Evolutionary conservation across 2,329 filamentous ascomycete species (phyloP), one percentile per base, ranked within the genome.

Genomic region (Aschersonia sp.): DNA sequence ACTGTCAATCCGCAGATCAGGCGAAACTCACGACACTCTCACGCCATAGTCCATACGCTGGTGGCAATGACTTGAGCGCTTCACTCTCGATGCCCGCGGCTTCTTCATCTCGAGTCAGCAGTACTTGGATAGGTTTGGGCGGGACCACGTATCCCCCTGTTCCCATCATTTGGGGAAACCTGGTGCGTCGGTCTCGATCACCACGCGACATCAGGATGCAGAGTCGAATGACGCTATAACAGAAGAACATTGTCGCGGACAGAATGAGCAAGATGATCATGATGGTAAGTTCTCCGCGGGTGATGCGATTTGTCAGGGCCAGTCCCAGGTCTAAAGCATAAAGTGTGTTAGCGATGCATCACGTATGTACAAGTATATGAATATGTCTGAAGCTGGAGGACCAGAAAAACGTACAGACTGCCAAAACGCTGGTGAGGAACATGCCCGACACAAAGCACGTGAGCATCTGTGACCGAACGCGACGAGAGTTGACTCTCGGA

Each of bases 1-100:
- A 38, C 12, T 38, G 35, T 38, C 35, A 12, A 38, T 7, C 3
- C 35, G 7, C 4, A 9, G 7, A 38, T 38, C 2, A 2, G 7
- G 7, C 35, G 12, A 38, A 10, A 79, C 82, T 63, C 74, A 86
- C 82, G 64, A 92, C 85, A 58, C 84, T 91, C 62, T 82, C 81
- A 47, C 87, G 74, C 85, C 87, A 94, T 1, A 88, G 68, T 0
- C 89, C 89, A 59, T 95, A 95, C 2, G 87, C 87, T 0, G 89
- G 89, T 4, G 89, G 89, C 6, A 80, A 78, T 28, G 73, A 54
- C 55, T 80, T 80, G 42, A 68, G 66, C 0, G 74, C 66, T 50
- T 78, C 74, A 46, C 70, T 75, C 49, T 77, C 72, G 47, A 72
- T 61, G 3, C 74, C 76, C 2, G 68, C 74, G 20, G 77, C 75